Base-by-base conservation (phyloP, 2,329 filamentous ascomycete species). In the Aspergillus neoniger region DNA sequence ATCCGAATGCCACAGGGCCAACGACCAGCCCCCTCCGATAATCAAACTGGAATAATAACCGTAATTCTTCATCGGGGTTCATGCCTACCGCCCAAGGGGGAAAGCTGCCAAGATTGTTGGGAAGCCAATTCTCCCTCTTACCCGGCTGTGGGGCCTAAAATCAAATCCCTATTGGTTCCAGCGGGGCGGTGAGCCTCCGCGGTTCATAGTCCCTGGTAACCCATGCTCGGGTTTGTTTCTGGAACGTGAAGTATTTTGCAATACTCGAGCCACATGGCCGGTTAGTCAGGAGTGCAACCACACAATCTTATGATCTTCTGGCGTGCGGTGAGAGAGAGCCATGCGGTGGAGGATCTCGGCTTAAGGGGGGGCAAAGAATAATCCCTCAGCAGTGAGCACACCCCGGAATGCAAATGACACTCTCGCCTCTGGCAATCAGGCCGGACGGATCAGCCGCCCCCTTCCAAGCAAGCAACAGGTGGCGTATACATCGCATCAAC, bases 61-160 rank as follows among this genome's bases (percentile, higher is more conserved):
- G 32, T 36, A 36, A 44, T 12, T 44, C 8, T 44, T 23, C 41
- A 23, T 44, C 39, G 8, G 39, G 39, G 39, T 21, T 23, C 41
- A 44, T 14, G 19, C 19, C 41, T 19, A 44, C 17, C 17, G 9
- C 19, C 41, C 41, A 25, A 28, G 12, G 15, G 38, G 21, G 8
- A 32, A 15, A 25, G n/a, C 21, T 39, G 62, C 62, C 62, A 63
- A 64, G 60, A 59, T 51, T 56, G 63, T 64, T 64, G 63, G 61
- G 60, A 48, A 62, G 57, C 55, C 60, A 57, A 58, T 57, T 55
- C 52, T 59, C 56, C 44, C 44, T 41, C 36, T 55, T 41, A 41
- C 51, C 28, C 19, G 47, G 38, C 25, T 9, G 47, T 32, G 52
- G 23, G 47, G 41, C 14, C 50, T 23, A 21, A 28, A 5, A 21